phyloP scores from a whole-genome alignment of 805 yeast species.

The Saccharomyces kudriavzevii region DNA sequence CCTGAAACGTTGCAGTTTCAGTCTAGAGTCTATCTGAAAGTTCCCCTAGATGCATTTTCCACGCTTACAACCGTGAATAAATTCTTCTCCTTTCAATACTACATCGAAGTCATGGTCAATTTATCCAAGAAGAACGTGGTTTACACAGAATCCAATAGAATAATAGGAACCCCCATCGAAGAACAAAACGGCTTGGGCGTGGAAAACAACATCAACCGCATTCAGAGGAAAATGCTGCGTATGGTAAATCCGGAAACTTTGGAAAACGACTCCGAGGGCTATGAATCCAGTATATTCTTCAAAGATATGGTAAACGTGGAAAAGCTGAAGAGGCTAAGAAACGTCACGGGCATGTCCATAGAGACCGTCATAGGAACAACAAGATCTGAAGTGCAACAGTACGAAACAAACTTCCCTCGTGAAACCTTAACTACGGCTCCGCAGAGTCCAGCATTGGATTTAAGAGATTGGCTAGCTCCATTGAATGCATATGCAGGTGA shows the following conservation, averaged over 20 bases:
- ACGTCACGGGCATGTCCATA: slow-evolving; percentile 72
- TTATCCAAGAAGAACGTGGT: slow-evolving; percentile 51
- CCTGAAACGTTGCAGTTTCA: slow-evolving; percentile 50
- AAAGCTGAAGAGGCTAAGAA: slow-evolving; percentile 61
- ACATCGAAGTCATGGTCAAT: slow-evolving; percentile 75
- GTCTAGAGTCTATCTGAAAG: slow-evolving; percentile 53
- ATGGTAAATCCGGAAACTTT: slow-evolving; percentile 5
- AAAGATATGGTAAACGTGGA: slow-evolving; percentile 66
- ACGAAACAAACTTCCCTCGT: background rate
- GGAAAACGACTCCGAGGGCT: slow-evolving; percentile 12
- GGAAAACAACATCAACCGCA: slow-evolving; percentile 8
- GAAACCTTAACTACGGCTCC: background rate
- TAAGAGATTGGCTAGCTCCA: slow-evolving; percentile 14
- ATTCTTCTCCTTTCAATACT: slow-evolving; percentile 73
- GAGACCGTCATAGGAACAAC: slow-evolving; percentile 79
- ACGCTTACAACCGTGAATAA: slow-evolving; percentile 56
- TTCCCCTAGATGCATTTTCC: slow-evolving; percentile 83
- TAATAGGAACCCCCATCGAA: slow-evolving; percentile 21
- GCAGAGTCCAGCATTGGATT: background rate
- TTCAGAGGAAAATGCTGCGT: slow-evolving; percentile 13
- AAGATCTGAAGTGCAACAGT: slow-evolving; percentile 27
- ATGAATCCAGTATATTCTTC: slow-evolving; percentile 22
- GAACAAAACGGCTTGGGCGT: slow-evolving; percentile 7
- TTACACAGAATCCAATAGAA: slow-evolving; percentile 27
- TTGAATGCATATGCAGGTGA: slow-evolving; percentile 5